Percentiles rank a stretch among this genome's conserved stretches.
Evolutionary conservation across 2,329 filamentous ascomycete species (phyloP).

Genomic region (Phyllosticta capitalensis): DNA sequence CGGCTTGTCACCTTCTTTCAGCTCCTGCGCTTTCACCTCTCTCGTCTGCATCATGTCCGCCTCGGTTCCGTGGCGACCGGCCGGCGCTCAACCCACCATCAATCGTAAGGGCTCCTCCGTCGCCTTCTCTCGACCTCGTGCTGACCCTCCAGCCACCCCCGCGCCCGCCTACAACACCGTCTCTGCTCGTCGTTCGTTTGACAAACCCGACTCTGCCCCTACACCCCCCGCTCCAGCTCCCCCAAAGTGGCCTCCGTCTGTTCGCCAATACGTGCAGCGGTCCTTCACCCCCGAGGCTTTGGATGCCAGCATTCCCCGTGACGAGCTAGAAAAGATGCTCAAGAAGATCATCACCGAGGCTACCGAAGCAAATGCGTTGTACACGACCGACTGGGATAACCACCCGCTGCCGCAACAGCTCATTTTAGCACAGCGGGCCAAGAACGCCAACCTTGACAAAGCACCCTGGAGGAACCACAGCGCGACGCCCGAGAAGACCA

Average conservation of each 20-base stretch:
- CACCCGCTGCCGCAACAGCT: slow-evolving; percentile 80
- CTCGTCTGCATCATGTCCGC: slow-evolving; percentile 3
- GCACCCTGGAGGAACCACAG: slow-evolving; percentile 18
- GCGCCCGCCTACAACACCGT: slow-evolving; percentile 23
- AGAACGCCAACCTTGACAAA: slow-evolving; percentile 29
- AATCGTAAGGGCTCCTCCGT: slow-evolving; percentile 5
- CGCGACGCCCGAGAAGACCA: slow-evolving; percentile 13
- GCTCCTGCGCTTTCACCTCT: background rate
- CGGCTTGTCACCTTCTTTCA: slow-evolving; percentile 5
- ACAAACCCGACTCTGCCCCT: slow-evolving; percentile 15
- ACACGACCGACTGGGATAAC: slow-evolving; percentile 69
- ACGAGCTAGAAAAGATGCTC: slow-evolving; percentile 74
- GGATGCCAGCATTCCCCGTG: slow-evolving; percentile 32
- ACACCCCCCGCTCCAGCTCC: slow-evolving; percentile 27
- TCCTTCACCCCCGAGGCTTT: slow-evolving; percentile 68
- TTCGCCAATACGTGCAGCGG: slow-evolving; percentile 79
- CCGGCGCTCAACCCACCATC: slow-evolving; percentile 2
- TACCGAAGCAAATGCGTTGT: slow-evolving; percentile 62
- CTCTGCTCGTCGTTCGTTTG: slow-evolving; percentile 33
- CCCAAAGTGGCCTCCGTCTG: slow-evolving; percentile 61
- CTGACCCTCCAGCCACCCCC: slow-evolving; percentile 1
- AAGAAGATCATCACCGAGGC: slow-evolving; percentile 78
- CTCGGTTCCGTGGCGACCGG: slow-evolving; percentile 9
- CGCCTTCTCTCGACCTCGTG: background rate
- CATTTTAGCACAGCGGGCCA: slow-evolving; percentile 59